phyloP scores from a whole-genome alignment of 768 basidiomycete species.

The Lentinula boryana region DNA sequence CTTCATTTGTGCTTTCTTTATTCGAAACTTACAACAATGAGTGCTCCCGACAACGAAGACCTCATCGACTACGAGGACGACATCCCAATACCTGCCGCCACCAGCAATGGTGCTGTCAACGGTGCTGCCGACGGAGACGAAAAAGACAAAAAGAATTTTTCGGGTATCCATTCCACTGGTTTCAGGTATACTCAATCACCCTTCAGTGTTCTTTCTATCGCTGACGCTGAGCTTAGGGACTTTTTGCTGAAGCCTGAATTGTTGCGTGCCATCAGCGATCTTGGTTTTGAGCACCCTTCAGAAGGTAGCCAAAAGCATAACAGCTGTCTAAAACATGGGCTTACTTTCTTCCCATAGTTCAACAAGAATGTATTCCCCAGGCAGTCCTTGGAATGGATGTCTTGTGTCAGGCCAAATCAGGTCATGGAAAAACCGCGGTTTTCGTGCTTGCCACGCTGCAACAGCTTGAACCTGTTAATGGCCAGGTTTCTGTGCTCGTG shows the following conservation, averaged over 20 bases:
- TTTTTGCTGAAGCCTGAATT: conserved; percentile 97
- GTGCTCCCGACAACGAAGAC: conserved; percentile 82
- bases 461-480: conserved; percentile 96
- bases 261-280: conserved; percentile 93
- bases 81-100: conserved; percentile 51
- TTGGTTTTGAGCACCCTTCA: conserved; percentile 99
- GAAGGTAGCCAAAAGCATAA: conserved; percentile 61
- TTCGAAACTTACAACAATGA: conserved; percentile 44
- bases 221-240: conserved; percentile 52
- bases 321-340: not conserved
- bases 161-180: conserved; percentile 99
- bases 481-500: conserved; percentile 96
- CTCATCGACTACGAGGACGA: conserved; percentile 95
- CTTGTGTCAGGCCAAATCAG: conserved; percentile 98
- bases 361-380: conserved; percentile 99
- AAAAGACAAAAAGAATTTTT: conserved; percentile 96
- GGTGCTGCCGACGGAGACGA: conserved; percentile 54
- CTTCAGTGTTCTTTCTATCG: conserved; percentile 9
- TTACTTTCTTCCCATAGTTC: conserved; percentile 49
- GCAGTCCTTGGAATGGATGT: conserved; percentile 99
- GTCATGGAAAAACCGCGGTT: conserved; percentile 97
- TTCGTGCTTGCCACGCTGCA: conserved; percentile 98
- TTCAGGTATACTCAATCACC: conserved; percentile 63
- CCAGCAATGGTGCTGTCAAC: conserved; percentile 41
- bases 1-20: conserved; percentile 11